A percentile compares a stretch with the other conserved stretches of the same genome.
These are phyloP conservation scores for Coccomyxa sp. DNA, from an alignment of 139 green algal species.

Conservation along the genomic window DNA sequence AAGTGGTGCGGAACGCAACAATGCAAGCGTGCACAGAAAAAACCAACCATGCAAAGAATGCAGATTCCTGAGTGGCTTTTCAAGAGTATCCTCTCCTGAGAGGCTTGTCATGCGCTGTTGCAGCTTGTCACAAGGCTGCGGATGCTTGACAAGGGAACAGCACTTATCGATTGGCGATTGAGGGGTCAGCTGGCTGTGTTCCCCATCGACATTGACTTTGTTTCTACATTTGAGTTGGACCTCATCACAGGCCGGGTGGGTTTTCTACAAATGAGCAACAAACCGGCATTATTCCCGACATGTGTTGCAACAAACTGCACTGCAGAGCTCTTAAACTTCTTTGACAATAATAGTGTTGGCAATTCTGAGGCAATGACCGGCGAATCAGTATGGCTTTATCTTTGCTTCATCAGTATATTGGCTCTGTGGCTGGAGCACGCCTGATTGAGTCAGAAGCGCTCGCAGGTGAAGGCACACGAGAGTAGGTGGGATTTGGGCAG, in stretches of 20 bases:
- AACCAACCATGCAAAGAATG: too few species aligned
- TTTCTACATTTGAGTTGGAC: slow-evolving; percentile 44
- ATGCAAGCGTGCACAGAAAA: background rate
- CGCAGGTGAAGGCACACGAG: slow-evolving; percentile 1
- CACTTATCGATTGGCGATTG: slow-evolving; percentile 44
- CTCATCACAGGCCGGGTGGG: slow-evolving; percentile 56
- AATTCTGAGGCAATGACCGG: too few species aligned
- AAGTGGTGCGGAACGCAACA: slow-evolving; percentile 1
- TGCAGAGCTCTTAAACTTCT: too few species aligned
- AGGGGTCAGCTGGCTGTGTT: slow-evolving; percentile 27
- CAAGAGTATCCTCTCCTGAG: background rate
- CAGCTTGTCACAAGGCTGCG: slow-evolving; percentile 34
- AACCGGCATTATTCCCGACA: too few species aligned
- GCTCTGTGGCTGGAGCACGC: too few species aligned
- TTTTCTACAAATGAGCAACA: too few species aligned
- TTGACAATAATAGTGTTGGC: too few species aligned
- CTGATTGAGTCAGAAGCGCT: background rate
- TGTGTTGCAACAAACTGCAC: too few species aligned
- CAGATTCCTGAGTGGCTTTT: background rate
- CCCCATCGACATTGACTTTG: slow-evolving; percentile 25
- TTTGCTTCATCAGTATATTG: too few species aligned
- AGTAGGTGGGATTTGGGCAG: slow-evolving; percentile 51
- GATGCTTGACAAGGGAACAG: slow-evolving; percentile 54
- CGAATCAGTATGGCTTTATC: too few species aligned
- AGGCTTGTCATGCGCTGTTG: background rate